These are phyloP conservation scores for Elsinoe perseae DNA, from an alignment of 2,329 filamentous ascomycete species.

Conservation along the genomic window DNA sequence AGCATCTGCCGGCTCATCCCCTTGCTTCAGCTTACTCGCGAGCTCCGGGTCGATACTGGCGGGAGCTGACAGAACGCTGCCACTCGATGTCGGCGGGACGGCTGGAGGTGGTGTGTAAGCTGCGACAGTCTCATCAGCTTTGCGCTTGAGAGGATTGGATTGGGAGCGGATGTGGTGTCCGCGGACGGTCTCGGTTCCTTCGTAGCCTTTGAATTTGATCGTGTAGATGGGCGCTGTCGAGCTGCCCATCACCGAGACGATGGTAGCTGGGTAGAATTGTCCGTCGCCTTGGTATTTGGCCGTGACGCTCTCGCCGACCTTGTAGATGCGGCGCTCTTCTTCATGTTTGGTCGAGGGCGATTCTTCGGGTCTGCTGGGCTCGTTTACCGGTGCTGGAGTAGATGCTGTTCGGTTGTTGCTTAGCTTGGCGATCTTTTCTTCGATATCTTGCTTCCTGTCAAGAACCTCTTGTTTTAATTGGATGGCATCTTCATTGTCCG, in stretches of 20 bases:
- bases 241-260: slow-evolving; percentile 89
- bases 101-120: slow-evolving; percentile 29
- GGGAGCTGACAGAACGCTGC: slow-evolving; percentile 57
- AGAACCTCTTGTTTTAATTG: slow-evolving; percentile 73
- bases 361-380: slow-evolving; percentile 20
- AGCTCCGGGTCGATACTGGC: slow-evolving; percentile 59
- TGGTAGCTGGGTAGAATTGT: slow-evolving; percentile 82
- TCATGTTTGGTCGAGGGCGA: slow-evolving; percentile 36
- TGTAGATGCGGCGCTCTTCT: slow-evolving; percentile 61
- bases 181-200: slow-evolving; percentile 66
- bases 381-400: slow-evolving; percentile 34
- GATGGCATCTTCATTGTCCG: slow-evolving; percentile 69
- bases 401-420: slow-evolving; percentile 33
- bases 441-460: slow-evolving; percentile 69
- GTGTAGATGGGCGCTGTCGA: slow-evolving; percentile 86
- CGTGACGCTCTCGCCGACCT: slow-evolving; percentile 81
- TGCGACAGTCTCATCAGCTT: slow-evolving; percentile 67
- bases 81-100: slow-evolving; percentile 33
- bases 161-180: slow-evolving; percentile 67
- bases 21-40: slow-evolving; percentile 52
- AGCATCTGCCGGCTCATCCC: slow-evolving; percentile 44
- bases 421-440: slow-evolving; percentile 73
- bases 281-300: slow-evolving; percentile 93
- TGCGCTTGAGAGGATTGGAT: slow-evolving; percentile 51
- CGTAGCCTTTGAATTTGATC: slow-evolving; percentile 89